Base-by-base conservation (phyloP, 768 basidiomycete genomes). In the Pholiota molesta region DNA sequence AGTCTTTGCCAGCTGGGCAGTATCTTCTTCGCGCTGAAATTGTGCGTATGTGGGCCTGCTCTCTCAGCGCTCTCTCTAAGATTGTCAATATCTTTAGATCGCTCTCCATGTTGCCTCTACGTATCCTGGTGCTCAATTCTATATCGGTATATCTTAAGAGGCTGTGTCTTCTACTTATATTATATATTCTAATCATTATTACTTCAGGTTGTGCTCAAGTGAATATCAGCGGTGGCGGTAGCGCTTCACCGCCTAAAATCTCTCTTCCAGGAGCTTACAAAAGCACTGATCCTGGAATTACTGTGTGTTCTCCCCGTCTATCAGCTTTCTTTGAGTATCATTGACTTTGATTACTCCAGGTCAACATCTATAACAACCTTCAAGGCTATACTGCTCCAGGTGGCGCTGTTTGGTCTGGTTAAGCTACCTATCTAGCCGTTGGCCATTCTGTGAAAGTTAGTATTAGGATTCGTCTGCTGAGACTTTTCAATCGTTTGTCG, bases 321-420 rank as follows among this genome's bases (percentile, higher is more conserved):
- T 19, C 55, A 39, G 1, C 14, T 42, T 19, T 44, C 17, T 19
- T 3, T n/a, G 8, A 5, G 2, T 14, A 17, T 26, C 14, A 42
- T 31, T 59, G 33, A 44, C 45, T 4, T 14, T 45, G 54, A 23
- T 21, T 7, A 44, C 10, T 57, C 7, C 33, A 79, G 76, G 71
- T 81, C 68, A 83, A 84, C 75, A 83, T 83, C 65, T 83, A 83
- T 75, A 83, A 83, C 76, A 83, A 84, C 70, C 77, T 83, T 44
- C 79, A 83, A 66, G 82, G 74, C 68, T 84, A 84, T 73, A 83
- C 80, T 19, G 66, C 73, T 53, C 78, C 78, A 21, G 78, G 77
- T 57, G 71, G 71, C 44, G 57, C 74, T 45, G 77, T 79, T 59
- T 79, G 78, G 78, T 73, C 75, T 60, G 77, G 78, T 6, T 78